Evolutionary conservation across 495 filamentous ascomycete genomes (phyloP), one percentile per base, ranked within the genome.

Genomic region (Cenococcum geophilum): DNA sequence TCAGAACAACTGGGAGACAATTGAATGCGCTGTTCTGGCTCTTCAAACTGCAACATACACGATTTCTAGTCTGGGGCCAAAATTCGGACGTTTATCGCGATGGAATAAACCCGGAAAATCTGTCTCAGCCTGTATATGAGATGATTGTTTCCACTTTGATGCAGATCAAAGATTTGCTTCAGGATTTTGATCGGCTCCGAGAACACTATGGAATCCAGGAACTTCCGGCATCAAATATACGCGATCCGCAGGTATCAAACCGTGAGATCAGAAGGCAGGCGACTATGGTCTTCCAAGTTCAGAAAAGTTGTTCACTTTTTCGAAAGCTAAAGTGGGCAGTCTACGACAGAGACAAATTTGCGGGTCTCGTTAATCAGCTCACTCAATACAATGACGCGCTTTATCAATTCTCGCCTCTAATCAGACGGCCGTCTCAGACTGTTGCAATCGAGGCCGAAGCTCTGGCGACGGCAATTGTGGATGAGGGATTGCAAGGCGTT

Each of bases 31-130:
- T 43, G 8, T 43, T 42, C 36, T 45, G 34, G 55, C 55, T 57
- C 11, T 57, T 57, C 16, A 57, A 57, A 57, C 1, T 57, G 1
- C 55, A 57, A 23, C 55, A 22, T 18, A 57, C 55, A 12, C 55
- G 55, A 20, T 57, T 57, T 45, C 55, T 57, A 18, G 55, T 57
- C 55, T 57, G 55, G 55, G 55, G 55, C 14, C 55, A 57, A 22
- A 57, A 57, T 45, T 45, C 18, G 10, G 55, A 57, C 36, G 43
- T 57, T 4, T 57, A 57, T n/a, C 16, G 37, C 18, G 34, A 42
- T 57, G 55, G 55, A 9, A 10, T 45, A 8, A 57, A 1, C 18
- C 55, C 37, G 6, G 55, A 57, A 37, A 57, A 45, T 5, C 34
- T 57, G 12, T 57, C 55, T 8, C 55, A 18, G 20, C 55, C 55